Percentiles rank a stretch among this genome's conserved stretches.
phyloP scores from a whole-genome alignment of 495 filamentous ascomycete species.

The Podospora sp. region DNA sequence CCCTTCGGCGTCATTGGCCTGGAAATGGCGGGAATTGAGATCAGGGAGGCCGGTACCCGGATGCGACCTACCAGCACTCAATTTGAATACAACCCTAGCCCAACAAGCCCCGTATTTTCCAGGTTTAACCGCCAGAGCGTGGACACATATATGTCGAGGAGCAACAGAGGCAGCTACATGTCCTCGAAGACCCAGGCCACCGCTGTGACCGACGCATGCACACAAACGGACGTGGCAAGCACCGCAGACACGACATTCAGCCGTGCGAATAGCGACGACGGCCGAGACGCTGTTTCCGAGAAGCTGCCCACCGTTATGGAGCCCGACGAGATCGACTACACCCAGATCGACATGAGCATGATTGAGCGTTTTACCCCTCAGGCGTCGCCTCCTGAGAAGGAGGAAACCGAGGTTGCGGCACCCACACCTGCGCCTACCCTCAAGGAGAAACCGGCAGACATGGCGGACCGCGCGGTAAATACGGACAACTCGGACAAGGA shows the following conservation, averaged over 20 bases:
- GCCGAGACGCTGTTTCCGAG: slow-evolving; percentile 40
- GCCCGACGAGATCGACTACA: slow-evolving; percentile 56
- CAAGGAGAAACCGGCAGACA: slow-evolving; percentile 19
- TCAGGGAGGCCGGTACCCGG: slow-evolving; percentile 79
- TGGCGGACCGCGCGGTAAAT: not conserved
- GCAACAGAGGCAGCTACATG: slow-evolving; percentile 68
- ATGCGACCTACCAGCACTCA: slow-evolving; percentile 67
- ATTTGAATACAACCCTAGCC: slow-evolving; percentile 79
- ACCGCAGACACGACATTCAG: slow-evolving; percentile 54
- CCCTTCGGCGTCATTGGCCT: slow-evolving; percentile 86
- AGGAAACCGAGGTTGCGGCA: slow-evolving; percentile 19
- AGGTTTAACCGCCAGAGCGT: slow-evolving; percentile 69
- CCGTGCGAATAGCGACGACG: slow-evolving; percentile 51
- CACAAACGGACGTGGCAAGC: slow-evolving; percentile 56
- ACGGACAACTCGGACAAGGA: slow-evolving; percentile 2
- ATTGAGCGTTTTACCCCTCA: slow-evolving; percentile 39
- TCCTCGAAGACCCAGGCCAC: slow-evolving; percentile 58
- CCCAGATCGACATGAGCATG: slow-evolving; percentile 53
- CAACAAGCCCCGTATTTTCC: slow-evolving; percentile 73
- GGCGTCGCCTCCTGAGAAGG: slow-evolving; percentile 20
- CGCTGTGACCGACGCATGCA: slow-evolving; percentile 60
- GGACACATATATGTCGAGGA: slow-evolving; percentile 61
- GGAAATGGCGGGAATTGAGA: slow-evolving; percentile 80
- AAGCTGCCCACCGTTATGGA: slow-evolving; percentile 43
- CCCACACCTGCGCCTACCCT: slow-evolving; percentile 11